These are phyloP conservation scores for Brettanomyces nanus DNA, from an alignment of 805 yeast species.

Conservation along the genomic window DNA sequence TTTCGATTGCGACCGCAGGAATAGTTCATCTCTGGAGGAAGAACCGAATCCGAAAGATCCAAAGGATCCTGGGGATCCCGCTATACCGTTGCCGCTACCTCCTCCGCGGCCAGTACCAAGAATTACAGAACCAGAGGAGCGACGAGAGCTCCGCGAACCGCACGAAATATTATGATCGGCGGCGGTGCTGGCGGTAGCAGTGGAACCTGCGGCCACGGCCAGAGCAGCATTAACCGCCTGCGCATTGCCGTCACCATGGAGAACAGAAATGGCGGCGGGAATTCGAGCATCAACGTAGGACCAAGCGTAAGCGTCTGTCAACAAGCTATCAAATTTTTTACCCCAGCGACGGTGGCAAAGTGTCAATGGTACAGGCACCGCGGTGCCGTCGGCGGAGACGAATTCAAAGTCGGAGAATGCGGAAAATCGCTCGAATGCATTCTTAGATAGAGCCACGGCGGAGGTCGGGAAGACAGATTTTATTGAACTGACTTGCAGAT, in stretches of 20 bases:
- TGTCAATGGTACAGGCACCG: constrained; percentile 53
- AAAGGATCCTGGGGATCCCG: background rate
- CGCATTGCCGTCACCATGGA: no score
- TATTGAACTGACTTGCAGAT: constrained; percentile 54
- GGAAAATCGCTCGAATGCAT: constrained; percentile 60
- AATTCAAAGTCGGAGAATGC: constrained; percentile 65
- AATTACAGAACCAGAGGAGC: no score
- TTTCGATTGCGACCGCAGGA: background rate
- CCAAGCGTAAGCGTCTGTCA: constrained; percentile 57
- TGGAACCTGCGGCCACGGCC: background rate
- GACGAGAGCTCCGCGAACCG: no score
- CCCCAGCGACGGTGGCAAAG: constrained; percentile 75
- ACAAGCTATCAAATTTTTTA: constrained; percentile 49
- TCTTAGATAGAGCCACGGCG: constrained; percentile 71
- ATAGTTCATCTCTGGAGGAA: background rate
- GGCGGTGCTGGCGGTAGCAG: no score
- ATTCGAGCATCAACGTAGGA: constrained; percentile 32
- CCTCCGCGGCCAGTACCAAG: no score
- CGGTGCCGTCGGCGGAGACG: constrained; percentile 59
- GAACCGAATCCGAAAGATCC: no score
- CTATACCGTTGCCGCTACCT: no score
- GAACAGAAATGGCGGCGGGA: constrained; percentile 5
- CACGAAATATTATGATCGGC: no score
- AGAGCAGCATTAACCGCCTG: no score
- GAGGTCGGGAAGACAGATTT: constrained; percentile 67